These are phyloP conservation scores for Camellia sinensis DNA, from an alignment of 148 eudicot species.

Conservation along the genomic window DNA sequence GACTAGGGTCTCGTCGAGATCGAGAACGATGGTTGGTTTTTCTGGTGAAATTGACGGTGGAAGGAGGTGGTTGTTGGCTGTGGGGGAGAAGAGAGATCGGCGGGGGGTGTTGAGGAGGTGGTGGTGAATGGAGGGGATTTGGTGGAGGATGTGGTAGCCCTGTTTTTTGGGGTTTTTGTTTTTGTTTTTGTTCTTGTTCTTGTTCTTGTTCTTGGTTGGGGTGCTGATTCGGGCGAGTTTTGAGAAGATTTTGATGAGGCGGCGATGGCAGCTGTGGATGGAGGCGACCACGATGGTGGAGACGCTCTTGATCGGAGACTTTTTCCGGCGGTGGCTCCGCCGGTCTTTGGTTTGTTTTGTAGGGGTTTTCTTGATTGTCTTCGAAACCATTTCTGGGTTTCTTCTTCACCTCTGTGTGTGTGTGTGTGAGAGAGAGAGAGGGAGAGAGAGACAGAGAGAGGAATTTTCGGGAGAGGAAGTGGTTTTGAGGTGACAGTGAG, in stretches of 20 bases:
- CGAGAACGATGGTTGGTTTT: slow-evolving; percentile 57
- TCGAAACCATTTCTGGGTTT: slow-evolving; percentile 64
- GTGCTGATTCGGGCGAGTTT: slow-evolving; percentile 53
- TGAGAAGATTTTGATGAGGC: slow-evolving; percentile 69
- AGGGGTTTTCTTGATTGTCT: slow-evolving; percentile 56
- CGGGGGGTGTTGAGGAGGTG: slow-evolving; percentile 10
- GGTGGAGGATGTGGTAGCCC: slow-evolving; percentile 46
- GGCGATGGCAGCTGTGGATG: slow-evolving; percentile 64
- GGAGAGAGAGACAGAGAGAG: slow-evolving; percentile 15
- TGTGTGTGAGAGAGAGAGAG: not conserved
- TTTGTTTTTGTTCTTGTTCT: no score
- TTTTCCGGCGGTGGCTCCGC: slow-evolving; percentile 32
- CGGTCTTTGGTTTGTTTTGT: slow-evolving; percentile 47
- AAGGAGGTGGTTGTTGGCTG: slow-evolving; percentile 26
- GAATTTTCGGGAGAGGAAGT: not conserved
- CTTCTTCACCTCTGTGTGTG: no score
- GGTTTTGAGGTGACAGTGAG: not conserved
- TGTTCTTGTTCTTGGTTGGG: slow-evolving; percentile 28
- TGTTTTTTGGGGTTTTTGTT: slow-evolving; percentile 32
- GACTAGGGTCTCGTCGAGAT: slow-evolving; percentile 76
- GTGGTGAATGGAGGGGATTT: slow-evolving; percentile 5
- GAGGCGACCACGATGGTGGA: slow-evolving; percentile 47
- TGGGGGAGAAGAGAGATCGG: slow-evolving; percentile 39
- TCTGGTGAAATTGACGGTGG: slow-evolving; percentile 35
- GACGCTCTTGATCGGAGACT: slow-evolving; percentile 33